A percentile compares a stretch with the other conserved stretches of the same genome.
Conservation (phyloP, 208 protist genomes). For the Dictyostelium gargantuum region DNA sequence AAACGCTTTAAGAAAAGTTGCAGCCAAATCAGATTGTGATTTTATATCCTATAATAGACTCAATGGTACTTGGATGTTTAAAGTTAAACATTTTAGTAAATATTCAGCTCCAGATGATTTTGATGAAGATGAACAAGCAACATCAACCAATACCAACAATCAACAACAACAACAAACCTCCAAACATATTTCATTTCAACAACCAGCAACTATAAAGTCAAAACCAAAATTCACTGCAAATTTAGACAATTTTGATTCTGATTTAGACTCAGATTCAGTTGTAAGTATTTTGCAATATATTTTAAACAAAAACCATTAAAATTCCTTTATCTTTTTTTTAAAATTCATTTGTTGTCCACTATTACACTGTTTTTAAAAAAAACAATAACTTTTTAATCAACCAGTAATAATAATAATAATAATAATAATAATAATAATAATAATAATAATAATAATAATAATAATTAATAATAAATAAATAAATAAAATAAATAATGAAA, state of each 20-base stretch:
- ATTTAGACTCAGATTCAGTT: neutral
- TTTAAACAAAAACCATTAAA: neutral
- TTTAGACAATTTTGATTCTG: neutral
- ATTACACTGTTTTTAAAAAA: no score
- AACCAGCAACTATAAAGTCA: neutral
- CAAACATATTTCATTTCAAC: neutral
- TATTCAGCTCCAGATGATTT: slow-evolving; percentile 9
- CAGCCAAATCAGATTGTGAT: neutral
- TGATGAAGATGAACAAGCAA: slow-evolving; percentile 11
- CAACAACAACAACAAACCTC: neutral
- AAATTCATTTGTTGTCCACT: no score
- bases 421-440: neutral
- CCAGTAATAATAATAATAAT: neutral
- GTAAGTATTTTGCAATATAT: neutral
- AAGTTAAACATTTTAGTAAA: slow-evolving; percentile 59
- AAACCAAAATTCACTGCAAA: slow-evolving; percentile 45
- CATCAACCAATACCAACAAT: neutral
- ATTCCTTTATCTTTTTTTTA: neutral
- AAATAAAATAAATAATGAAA: neutral
- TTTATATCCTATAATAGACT: slow-evolving; percentile 11
- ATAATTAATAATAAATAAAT: neutral
- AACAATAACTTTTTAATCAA: no score
- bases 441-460: neutral
- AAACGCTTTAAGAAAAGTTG: neutral
- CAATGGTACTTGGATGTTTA: slow-evolving; percentile 32